phyloP scores from a whole-genome alignment of 192 early-diverging fungal genomes.

The Funneliformis geosporum region DNA sequence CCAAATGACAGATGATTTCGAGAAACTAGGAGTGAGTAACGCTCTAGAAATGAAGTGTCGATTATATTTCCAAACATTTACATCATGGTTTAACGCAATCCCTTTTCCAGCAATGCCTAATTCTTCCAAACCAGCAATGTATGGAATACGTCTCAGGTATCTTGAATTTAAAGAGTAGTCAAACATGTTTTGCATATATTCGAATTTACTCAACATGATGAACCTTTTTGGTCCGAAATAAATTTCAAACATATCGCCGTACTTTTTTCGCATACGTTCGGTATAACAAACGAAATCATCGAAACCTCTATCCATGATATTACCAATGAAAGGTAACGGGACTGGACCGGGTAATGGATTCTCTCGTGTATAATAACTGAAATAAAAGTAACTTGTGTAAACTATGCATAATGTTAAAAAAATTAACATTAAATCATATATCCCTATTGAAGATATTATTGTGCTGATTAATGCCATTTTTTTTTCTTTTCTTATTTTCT shows the following conservation, averaged over 20 bases:
- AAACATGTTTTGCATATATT: background rate
- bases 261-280: background rate
- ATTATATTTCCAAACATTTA: slow-evolving; percentile 11
- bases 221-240: background rate
- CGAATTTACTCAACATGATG: too few relatives aligned
- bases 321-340: background rate
- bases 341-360: background rate
- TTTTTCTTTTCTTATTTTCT: too few relatives aligned
- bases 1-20: background rate
- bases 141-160: background rate
- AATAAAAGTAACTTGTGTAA: background rate
- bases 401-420: too few relatives aligned
- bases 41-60: slow-evolving; percentile 3
- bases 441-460: too few relatives aligned
- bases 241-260: background rate
- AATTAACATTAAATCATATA: too few relatives aligned
- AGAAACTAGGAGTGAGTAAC: slow-evolving; percentile 3
- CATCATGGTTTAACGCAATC: background rate
- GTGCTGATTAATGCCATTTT: too few relatives aligned
- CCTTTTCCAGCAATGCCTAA: background rate
- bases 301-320: background rate
- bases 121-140: background rate
- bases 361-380: background rate
- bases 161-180: background rate
- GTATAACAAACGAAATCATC: background rate